Percentiles rank a stretch among this genome's conserved stretches.
Conservation (phyloP, 2,329 filamentous ascomycete species). For the Colletotrichum lindemuthianum region DNA sequence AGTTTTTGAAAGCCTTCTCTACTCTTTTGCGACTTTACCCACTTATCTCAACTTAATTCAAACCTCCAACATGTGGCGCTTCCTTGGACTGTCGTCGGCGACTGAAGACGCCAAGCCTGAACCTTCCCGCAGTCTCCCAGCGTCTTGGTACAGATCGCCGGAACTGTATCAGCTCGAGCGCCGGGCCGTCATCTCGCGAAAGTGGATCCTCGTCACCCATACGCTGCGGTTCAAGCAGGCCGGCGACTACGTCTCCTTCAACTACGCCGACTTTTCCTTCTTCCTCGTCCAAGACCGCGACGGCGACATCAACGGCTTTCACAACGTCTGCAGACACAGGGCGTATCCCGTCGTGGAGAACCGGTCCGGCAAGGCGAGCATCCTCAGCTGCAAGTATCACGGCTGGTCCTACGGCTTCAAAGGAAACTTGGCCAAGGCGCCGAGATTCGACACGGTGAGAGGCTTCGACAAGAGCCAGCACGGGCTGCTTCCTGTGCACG, state of each 20-base stretch:
- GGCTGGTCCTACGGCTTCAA: conserved; percentile 57
- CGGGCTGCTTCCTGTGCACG: conserved; percentile 49
- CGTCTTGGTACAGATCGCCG: conserved; percentile 39
- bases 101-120: conserved; percentile 16
- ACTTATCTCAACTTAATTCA: neutral
- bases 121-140: conserved; percentile 38
- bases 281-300: conserved; percentile 39
- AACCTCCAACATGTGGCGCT: conserved; percentile 23
- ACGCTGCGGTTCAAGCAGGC: conserved; percentile 36
- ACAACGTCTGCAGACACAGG: conserved; percentile 39
- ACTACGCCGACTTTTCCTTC: conserved; percentile 38
- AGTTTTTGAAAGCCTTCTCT: neutral
- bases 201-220: conserved; percentile 44
- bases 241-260: conserved; percentile 36
- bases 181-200: conserved; percentile 51
- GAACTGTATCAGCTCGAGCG: conserved; percentile 53
- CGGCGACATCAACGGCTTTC: conserved; percentile 37
- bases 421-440: conserved; percentile 54
- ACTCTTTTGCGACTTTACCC: conserved; percentile 5
- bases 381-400: conserved; percentile 48
- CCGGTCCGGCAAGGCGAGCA: conserved; percentile 33
- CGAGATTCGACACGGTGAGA: conserved; percentile 50
- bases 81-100: conserved; percentile 20
- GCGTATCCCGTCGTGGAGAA: conserved; percentile 39
- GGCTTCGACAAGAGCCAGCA: conserved; percentile 52